These are phyloP conservation scores for Penicillium sp. DNA, from an alignment of 2,329 filamentous ascomycete genomes.

Conservation along the genomic window DNA sequence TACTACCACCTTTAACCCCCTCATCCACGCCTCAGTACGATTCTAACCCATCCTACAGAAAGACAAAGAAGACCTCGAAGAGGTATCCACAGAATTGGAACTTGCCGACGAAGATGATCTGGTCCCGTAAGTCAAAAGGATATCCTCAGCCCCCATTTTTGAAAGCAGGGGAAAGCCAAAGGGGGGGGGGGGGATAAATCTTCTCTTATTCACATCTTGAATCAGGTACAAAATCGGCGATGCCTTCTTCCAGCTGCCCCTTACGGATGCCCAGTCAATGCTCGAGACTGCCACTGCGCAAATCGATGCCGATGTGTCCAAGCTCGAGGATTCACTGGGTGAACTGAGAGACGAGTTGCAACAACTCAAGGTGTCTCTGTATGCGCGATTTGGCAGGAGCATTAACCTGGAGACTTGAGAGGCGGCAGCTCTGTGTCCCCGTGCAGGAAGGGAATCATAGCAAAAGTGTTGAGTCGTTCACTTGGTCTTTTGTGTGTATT, in stretches of 20 bases:
- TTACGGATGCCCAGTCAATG: conserved; percentile 81
- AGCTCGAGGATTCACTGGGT: conserved; percentile 69
- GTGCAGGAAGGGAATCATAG: no score
- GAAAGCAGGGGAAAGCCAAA: background rate
- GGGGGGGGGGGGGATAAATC: no score
- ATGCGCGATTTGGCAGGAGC: conserved; percentile 89
- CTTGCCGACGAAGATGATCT: conserved; percentile 91
- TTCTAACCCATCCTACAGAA: conserved; percentile 54
- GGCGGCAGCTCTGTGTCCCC: no score
- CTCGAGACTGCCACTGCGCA: conserved; percentile 64
- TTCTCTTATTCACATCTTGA: background rate
- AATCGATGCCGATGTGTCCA: conserved; percentile 70
- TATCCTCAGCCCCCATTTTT: conserved; percentile 26
- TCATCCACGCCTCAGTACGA: no score
- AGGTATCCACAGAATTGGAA: conserved; percentile 84
- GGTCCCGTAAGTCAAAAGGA: conserved; percentile 62
- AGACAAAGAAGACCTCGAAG: conserved; percentile 96
- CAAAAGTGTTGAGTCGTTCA: no score
- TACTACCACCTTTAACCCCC: no score
- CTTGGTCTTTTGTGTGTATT: no score
- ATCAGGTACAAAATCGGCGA: conserved; percentile 92
- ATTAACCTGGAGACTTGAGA: conserved; percentile 88
- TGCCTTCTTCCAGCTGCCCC: conserved; percentile 80
- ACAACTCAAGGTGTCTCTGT: conserved; percentile 82
- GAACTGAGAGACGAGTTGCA: conserved; percentile 79